Base-by-base conservation (phyloP, 2,329 filamentous ascomycete genomes). In the Fusarium redolens region DNA sequence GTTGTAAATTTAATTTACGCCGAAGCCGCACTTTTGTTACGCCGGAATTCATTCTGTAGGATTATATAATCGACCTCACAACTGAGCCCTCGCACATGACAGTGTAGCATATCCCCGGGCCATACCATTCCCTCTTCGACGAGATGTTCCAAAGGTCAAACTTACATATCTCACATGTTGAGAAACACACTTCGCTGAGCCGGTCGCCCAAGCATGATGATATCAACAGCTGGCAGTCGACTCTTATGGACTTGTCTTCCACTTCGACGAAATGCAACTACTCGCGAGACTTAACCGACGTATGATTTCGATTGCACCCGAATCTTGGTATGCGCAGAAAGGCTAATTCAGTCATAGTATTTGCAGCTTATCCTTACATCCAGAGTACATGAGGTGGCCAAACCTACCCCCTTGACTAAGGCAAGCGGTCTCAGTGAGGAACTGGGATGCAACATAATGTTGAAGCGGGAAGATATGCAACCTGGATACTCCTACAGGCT, bases 131-230 rank as follows among this genome's bases (percentile, higher is more conserved):
- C 25, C 25, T 25, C 25, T 28, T 40, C 7, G 13, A 40, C 9
- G 4, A n/a, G 15, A 54, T 54, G 50, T 40, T 40, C 2, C 33
- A 6, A 13, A 28, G 18, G 7, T 7, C 50, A 2, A 38, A 6
- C 0, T 4, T 8, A 1, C 4, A 13, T 28, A 1, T 17, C 33
- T 37, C 20, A 9, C 8, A 18, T 38, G 8, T 17, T 12, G 50
- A 38, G 3, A 54, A 28, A 18, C 22, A 15, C 3, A 10, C 1
- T 4, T 6, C 18, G 3, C 22, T n/a, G 3, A 38, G 18, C 4
- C 18, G 22, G 18, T 12, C 10, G 1, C 4, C 10, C 2, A 28
- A 28, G 6, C 18, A 40, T 5, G 13, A 54, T 15, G 10, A 38
- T 6, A 54, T 54, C 18, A 40, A 4, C 31, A 28, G 10, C 1